These are phyloP conservation scores for Starmerella kuoi DNA, from an alignment of 805 yeast species.

Conservation along the genomic window DNA sequence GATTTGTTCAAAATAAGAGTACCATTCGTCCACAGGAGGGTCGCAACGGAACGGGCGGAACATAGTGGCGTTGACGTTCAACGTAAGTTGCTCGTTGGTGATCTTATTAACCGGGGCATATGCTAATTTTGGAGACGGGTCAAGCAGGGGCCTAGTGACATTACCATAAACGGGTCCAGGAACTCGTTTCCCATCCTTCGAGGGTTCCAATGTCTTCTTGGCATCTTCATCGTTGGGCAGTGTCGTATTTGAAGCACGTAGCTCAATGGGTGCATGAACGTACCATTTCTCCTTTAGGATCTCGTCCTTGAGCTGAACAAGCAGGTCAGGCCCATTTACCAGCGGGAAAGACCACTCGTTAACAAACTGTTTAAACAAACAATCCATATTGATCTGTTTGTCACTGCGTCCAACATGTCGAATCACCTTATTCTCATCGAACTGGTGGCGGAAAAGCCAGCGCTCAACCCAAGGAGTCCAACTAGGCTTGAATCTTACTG, in stretches of 20 bases:
- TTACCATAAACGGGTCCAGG: slow-evolving; percentile 78
- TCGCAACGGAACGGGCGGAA: slow-evolving; percentile 80
- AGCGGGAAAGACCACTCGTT: slow-evolving; percentile 97
- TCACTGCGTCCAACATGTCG: slow-evolving; percentile 56
- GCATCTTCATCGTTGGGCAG: slow-evolving; percentile 19
- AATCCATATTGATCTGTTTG: slow-evolving; percentile 88
- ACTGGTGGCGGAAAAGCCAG: slow-evolving; percentile 76
- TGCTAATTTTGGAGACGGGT: slow-evolving; percentile 58
- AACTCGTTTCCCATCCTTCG: background rate
- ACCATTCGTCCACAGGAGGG: slow-evolving; percentile 67
- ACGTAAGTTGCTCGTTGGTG: slow-evolving; percentile 64
- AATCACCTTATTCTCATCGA: slow-evolving; percentile 42
- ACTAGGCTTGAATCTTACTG: slow-evolving; percentile 60
- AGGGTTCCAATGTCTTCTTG: background rate
- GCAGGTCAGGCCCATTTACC: slow-evolving; percentile 58
- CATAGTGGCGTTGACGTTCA: slow-evolving; percentile 87
- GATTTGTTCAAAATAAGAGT: slow-evolving; percentile 64
- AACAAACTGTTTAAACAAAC: slow-evolving; percentile 84
- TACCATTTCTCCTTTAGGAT: slow-evolving; percentile 55
- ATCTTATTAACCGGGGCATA: slow-evolving; percentile 39
- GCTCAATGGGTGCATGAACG: slow-evolving; percentile 93
- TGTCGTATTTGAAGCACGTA: slow-evolving; percentile 75
- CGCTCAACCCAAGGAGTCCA: slow-evolving; percentile 76
- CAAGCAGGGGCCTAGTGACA: slow-evolving; percentile 65
- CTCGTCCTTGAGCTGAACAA: slow-evolving; percentile 35